phyloP scores from a whole-genome alignment of 139 green algal species.

The Micromonas pusilla region DNA sequence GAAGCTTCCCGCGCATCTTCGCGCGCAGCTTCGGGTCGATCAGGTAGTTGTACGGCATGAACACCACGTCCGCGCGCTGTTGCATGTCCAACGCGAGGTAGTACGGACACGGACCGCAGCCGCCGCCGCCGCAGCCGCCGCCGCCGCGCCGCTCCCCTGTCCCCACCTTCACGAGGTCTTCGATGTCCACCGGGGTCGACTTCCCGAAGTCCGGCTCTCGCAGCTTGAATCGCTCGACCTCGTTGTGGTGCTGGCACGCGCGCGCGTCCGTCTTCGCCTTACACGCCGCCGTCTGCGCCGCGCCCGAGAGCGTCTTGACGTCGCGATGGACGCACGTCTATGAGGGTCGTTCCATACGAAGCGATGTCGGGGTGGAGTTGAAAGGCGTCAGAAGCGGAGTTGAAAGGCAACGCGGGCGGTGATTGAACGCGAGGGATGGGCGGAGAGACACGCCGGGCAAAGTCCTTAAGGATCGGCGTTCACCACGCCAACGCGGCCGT shows the following conservation, averaged over 20 bases:
- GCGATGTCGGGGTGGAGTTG: no score
- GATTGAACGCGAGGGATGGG: no score
- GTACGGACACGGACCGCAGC: conserved; percentile 85
- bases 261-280: neutral
- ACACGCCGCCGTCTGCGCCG: neutral
- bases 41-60: conserved; percentile 89
- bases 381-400: no score
- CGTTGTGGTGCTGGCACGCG: neutral
- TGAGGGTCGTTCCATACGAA: no score
- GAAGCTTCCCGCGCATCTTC: conserved; percentile 62
- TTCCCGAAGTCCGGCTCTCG: neutral
- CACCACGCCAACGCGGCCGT: no score
- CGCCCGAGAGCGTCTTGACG: neutral
- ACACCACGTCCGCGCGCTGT: conserved; percentile 77
- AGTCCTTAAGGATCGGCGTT: no score
- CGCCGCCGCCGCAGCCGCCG: conserved; percentile 39
- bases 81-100: conserved; percentile 60
- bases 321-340: neutral
- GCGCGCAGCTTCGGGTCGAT: conserved; percentile 52
- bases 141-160: no score
- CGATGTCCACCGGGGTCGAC: conserved; percentile 71
- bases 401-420: no score
- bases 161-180: conserved; percentile 69
- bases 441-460: no score
- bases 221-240: neutral